phyloP scores from a whole-genome alignment of 371 early-diverging fungal species.

The Dichotomocladium elegans region DNA sequence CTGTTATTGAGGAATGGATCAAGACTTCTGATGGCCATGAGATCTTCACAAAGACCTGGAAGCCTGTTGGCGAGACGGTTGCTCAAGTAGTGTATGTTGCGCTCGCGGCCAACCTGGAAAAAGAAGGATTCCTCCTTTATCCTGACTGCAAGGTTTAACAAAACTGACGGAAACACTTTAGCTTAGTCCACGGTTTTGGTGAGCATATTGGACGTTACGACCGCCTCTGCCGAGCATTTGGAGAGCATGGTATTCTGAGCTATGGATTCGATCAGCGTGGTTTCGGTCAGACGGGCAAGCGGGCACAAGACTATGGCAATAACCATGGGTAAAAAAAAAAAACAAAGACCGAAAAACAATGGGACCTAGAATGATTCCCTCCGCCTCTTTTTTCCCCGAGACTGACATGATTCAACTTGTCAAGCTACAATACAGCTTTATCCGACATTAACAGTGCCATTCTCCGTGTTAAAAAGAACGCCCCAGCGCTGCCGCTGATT shows the following conservation, averaged over 20 bases:
- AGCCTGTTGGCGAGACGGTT: slow-evolving; percentile 19
- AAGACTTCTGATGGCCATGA: slow-evolving; percentile 25
- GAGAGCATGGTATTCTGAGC: slow-evolving; percentile 50
- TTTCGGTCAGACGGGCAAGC: slow-evolving; percentile 57
- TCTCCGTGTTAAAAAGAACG: slow-evolving; percentile 28
- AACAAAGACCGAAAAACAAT: too few relatives aligned
- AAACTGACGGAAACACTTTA: slow-evolving; percentile 12
- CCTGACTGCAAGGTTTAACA: slow-evolving; percentile 9
- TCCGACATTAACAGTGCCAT: slow-evolving; percentile 57
- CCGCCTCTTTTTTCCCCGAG: too few relatives aligned
- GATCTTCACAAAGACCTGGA: slow-evolving; percentile 50
- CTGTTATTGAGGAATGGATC: slow-evolving; percentile 32
- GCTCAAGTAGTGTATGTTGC: slow-evolving; percentile 32
- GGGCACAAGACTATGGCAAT: slow-evolving; percentile 45
- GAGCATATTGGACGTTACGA: slow-evolving; percentile 64
- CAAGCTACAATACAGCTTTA: slow-evolving; percentile 33
- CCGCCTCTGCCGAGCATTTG: slow-evolving; percentile 48
- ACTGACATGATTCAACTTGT: too few relatives aligned
- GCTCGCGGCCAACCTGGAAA: too few relatives aligned
- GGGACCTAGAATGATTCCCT: too few relatives aligned
- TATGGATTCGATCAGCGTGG: slow-evolving; percentile 66
- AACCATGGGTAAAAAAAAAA: slow-evolving; percentile 48
- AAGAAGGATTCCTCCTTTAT: not conserved
- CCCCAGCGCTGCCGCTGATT: slow-evolving; percentile 43
- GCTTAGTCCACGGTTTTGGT: slow-evolving; percentile 67